phyloP scores from a whole-genome alignment of 202 grass and related monocot species.

The Cymbopogon flexuosus region DNA sequence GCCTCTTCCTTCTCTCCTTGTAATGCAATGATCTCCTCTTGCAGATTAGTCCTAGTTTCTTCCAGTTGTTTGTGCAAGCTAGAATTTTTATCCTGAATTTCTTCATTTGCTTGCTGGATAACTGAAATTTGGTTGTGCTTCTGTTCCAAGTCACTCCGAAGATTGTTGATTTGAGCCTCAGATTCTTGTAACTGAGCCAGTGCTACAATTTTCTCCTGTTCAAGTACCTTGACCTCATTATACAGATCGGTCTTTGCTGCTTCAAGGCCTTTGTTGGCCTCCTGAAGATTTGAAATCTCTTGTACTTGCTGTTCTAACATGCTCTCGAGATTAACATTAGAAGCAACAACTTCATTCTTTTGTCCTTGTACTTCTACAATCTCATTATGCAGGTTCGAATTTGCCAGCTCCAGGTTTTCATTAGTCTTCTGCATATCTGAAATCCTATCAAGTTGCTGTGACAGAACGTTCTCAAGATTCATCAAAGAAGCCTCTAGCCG shows the following conservation, averaged over 20 bases:
- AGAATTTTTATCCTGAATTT: constrained; percentile 33
- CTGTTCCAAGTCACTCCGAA: constrained; percentile 36
- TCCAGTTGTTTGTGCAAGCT: constrained; percentile 44
- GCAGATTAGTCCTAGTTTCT: constrained; percentile 24
- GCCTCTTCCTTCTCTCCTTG: constrained; percentile 31
- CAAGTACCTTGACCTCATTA: constrained; percentile 36
- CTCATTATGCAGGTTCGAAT: constrained; percentile 42
- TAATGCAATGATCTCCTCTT: constrained; percentile 27
- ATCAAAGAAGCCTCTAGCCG: constrained; percentile 39
- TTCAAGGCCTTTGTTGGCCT: constrained; percentile 30
- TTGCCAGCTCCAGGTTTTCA: constrained; percentile 29
- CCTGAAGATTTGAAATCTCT: constrained; percentile 39
- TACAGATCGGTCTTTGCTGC: constrained; percentile 25
- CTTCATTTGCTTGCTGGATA: constrained; percentile 36
- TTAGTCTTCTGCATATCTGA: constrained; percentile 37
- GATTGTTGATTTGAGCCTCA: constrained; percentile 30
- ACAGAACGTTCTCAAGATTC: constrained; percentile 42
- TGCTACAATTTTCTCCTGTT: constrained; percentile 41
- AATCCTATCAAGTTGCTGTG: constrained; percentile 31
- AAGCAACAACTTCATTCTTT: constrained; percentile 44
- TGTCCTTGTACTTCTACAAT: constrained; percentile 37
- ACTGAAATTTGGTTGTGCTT: constrained; percentile 25
- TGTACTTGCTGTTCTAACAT: constrained; percentile 39
- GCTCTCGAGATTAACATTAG: constrained; percentile 32
- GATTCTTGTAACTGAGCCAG: constrained; percentile 38